Evolutionary conservation across 164 flowering plant genomes (phyloP), one percentile per base, ranked within the genome.

Genomic region (Umbilicus rupestris): DNA sequence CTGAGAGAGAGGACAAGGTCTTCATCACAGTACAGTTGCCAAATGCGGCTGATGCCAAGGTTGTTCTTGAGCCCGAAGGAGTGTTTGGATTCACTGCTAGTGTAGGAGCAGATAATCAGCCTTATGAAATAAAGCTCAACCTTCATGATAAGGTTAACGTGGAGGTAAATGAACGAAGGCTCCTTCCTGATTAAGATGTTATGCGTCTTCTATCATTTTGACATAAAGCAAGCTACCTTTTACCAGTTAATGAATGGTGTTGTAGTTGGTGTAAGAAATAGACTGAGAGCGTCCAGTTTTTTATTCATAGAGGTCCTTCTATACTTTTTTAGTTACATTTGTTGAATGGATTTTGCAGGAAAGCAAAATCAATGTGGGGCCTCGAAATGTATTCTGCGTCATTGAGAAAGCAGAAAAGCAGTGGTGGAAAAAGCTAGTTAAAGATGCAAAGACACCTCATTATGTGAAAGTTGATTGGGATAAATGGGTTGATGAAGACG

Each of bases 401-500:
- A 6, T 94, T 65, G 87, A 86, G 82, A 94, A 94, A 78, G 92
- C 87, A 22, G 98, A 91, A 75, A 69, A 76, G 65, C 80, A 46
- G 24, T 89, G 98, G 98, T 94, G 97, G 98, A 83, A 79, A 58
- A 94, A 79, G 72, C 72, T 94, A 46, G 73, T 94, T 69, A 78
- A 80, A 29, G 88, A 83, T 69, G 87, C 45, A 2, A 91, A 83
- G 83, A 52, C 86, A 28, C 97, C 97, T 16, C 88, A 84, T 70
- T 88, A 77, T 64, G 74, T 91, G 59, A 91, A 91, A 80, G 88
- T 91, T 59, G 97, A 91, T 70, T 91, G 97, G 97, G 96, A 91
- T 77, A 91, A 89, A 69, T 91, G 96, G 97, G 97, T 75, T n/a
- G 97, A 91, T 82, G 96, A 88, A 72, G 97, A 91, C 73, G 96